phyloP scores from a whole-genome alignment of 1,284 basidiomycete species.

The Wolfiporia cocos region DNA sequence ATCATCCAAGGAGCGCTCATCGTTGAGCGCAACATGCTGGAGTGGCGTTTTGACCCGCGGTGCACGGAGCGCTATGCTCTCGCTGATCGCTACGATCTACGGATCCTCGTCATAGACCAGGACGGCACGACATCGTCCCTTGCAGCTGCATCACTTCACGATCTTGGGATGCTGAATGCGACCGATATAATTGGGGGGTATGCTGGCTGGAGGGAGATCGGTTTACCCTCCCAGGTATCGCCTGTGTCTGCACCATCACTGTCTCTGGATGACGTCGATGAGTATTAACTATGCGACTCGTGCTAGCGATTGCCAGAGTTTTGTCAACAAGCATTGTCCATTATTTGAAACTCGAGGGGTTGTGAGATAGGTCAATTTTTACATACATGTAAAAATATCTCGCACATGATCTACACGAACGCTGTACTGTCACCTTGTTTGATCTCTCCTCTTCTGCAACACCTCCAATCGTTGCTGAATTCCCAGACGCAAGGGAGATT shows the following conservation, averaged over 20 bases:
- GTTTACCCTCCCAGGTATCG: no score
- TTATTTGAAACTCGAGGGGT: no score
- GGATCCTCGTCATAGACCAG: conserved; percentile 65
- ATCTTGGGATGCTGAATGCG: conserved; percentile 61
- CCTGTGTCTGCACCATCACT: no score
- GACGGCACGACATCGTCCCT: conserved; percentile 66
- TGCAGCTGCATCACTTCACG: conserved; percentile 60
- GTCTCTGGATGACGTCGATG: no score
- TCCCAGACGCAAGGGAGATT: conserved; percentile 9
- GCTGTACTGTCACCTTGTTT: no score
- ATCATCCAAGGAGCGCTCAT: conserved; percentile 55
- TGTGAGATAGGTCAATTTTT: no score
- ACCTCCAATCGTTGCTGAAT: conserved; percentile 15
- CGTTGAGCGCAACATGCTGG: conserved; percentile 67
- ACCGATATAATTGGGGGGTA: conserved; percentile 73
- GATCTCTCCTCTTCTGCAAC: no score
- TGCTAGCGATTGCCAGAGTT: no score
- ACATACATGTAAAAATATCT: no score
- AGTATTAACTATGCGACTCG: no score
- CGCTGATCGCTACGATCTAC: conserved; percentile 64
- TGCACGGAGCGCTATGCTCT: conserved; percentile 45
- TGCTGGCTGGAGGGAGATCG: conserved; percentile 60
- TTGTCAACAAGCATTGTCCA: no score
- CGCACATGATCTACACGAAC: no score
- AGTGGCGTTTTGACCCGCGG: conserved; percentile 71